A percentile compares a stretch with the other conserved stretches of the same genome.
phyloP scores from a whole-genome alignment of 257 asterid species.

The Jacaranda mimosifolia region DNA sequence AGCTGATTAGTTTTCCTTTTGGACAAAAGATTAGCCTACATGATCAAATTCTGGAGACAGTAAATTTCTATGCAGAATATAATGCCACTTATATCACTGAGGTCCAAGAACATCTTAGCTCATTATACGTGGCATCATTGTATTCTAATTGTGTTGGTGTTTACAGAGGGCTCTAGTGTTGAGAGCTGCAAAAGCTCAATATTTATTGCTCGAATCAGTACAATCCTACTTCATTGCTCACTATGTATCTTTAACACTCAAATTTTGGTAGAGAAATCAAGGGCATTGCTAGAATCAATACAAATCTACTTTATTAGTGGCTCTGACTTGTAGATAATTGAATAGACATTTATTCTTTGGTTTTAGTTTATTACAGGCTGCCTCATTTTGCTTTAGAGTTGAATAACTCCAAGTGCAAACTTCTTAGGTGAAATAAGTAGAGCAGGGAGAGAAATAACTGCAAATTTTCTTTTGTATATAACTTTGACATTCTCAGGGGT shows the following conservation, averaged over 20 bases:
- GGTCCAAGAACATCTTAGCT: constrained; percentile 39
- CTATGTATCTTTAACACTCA: not conserved
- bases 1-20: constrained; percentile 32
- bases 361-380: no score
- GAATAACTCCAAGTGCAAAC: no score
- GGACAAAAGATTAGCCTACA: constrained; percentile 44
- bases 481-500: no score
- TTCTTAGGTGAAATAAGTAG: no score
- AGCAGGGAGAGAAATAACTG: no score
- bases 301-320: constrained; percentile 48
- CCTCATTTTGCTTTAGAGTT: no score
- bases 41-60: constrained; percentile 33
- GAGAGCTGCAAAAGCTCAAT: not conserved
- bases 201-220: no score
- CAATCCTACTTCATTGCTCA: no score
- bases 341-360: no score
- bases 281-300: constrained; percentile 29
- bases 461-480: no score
- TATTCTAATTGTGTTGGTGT: constrained; percentile 33
- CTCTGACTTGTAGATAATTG: not conserved
- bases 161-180: constrained; percentile 30
- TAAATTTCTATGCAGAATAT: constrained; percentile 40
- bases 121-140: constrained; percentile 36
- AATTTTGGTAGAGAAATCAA: constrained; percentile 19
- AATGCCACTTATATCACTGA: constrained; percentile 36